Conservation (phyloP, 2,329 filamentous ascomycete species). For the Scedosporium boydii region DNA sequence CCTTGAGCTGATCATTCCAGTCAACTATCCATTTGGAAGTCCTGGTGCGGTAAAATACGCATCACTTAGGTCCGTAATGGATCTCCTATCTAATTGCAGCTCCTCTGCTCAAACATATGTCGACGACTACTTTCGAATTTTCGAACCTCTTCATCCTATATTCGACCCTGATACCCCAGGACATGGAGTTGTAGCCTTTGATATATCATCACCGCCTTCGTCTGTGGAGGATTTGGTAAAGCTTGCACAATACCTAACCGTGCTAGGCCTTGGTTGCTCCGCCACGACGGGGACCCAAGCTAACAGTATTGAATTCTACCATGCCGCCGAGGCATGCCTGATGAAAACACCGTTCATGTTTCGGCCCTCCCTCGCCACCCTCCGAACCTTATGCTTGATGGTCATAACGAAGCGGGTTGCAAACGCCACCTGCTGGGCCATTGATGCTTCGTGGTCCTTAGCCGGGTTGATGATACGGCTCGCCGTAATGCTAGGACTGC, state of each 20-base stretch:
- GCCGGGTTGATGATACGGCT: constrained; percentile 23
- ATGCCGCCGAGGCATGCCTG: constrained; percentile 25
- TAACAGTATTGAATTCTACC: constrained; percentile 23
- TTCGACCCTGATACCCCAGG: constrained; percentile 18
- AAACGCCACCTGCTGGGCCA: constrained; percentile 26
- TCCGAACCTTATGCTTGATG: constrained; percentile 22
- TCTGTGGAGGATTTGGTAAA: constrained; percentile 18
- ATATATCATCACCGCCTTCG: constrained; percentile 18
- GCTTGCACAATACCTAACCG: constrained; percentile 25
- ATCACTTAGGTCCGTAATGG: constrained; percentile 19
- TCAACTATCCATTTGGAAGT: constrained; percentile 28
- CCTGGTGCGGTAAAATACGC: constrained; percentile 23
- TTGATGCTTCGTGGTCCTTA: constrained; percentile 25
- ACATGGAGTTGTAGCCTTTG: constrained; percentile 19
- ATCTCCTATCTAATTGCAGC: constrained; percentile 15
- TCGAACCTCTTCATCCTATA: constrained; percentile 24
- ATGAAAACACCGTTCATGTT: constrained; percentile 29
- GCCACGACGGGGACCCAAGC: constrained; percentile 20
- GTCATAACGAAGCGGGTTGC: constrained; percentile 25
- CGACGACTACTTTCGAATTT: constrained; percentile 19
- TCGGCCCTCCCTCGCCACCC: constrained; percentile 21
- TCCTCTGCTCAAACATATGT: constrained; percentile 17
- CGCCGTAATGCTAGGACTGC: constrained; percentile 24
- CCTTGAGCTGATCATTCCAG: constrained; percentile 23
- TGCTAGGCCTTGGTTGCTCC: constrained; percentile 24